Evolutionary conservation across 371 early-diverging fungal species (phyloP), one percentile per base, ranked within the genome.

Genomic region (Parasitella parasitica): DNA sequence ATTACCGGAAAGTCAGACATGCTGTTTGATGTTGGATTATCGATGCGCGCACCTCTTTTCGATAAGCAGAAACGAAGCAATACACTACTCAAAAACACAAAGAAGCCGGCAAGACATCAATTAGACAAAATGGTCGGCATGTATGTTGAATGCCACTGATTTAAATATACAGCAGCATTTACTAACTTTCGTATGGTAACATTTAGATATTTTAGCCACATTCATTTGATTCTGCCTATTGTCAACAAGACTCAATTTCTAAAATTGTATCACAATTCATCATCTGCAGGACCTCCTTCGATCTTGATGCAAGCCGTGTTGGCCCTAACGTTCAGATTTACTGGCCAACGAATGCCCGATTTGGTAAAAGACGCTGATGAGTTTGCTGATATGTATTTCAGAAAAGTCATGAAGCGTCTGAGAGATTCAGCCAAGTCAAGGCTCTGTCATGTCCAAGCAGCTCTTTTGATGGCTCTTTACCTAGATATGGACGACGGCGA

Each of bases 211-310:
- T 84, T 87, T 54, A 67, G 64, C 28, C 79, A 81, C 57, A 64
- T 85, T 15, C 84, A 87, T 65, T 71, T 76, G 4, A 76, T 81
- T 28, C 59, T 85, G 2, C 88, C 88, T 4, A 78, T 87, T 28
- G 64, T 87, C 34, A 48, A 85, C 65, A 80, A 83, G 63, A 63
- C 68, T 9, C 64, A 72, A 30, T 84, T 86, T 59, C 54, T 84
- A 18, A 58, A 67, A 20, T 69, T 78, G 43, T 69, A 78, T 6
- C 64, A 72, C 41, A n/a, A 53, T 9, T 41, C 53, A 16, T 15
- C 18, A 4, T 58, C 51, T 15, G 28, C 35, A 22, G 53, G 32
- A 6, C 76, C 78, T 6, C 75, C 76, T 13, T 54, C 69, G 61
- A 22, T 71, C 69, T 18, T 84, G 16, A 59, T 80, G 13, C 73